Base-by-base conservation (phyloP, 495 filamentous ascomycete species). In the Rostrohypoxylon terebratum region DNA sequence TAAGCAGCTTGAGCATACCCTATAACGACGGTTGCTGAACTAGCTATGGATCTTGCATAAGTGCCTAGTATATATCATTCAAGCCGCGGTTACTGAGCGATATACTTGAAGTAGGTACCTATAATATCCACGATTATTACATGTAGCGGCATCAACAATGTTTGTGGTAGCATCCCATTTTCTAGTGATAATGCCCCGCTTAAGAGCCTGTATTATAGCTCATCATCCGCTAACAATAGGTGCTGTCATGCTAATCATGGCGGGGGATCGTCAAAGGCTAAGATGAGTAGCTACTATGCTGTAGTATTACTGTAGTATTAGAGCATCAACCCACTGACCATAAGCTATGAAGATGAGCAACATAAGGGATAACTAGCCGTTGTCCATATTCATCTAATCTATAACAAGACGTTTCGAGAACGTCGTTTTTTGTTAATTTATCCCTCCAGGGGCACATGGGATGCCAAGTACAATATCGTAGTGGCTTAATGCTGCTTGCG, bases 251-350 rank as follows among this genome's bases (percentile, higher is more conserved):
- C 53, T 62, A 18, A 58, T 54, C 21, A 40, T 69, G 36, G 66
- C 58, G 66, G 66, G 65, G 66, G 55, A 73, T 69, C 71, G 50
- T 51, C 66, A 23, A 25, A 0, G 21, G 31, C 42, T 47, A 59
- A 7, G 18, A 60, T 31, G 42, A 25, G 14, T 59, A 42, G 2
- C 14, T 59, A 50, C 8, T 1, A n/a, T n/a, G n/a, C n/a, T n/a
- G n/a, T n/a, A n/a, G n/a, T n/a, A n/a, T n/a, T n/a, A n/a, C n/a
- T n/a, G n/a, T n/a, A n/a, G n/a, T n/a, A n/a, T n/a, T 13, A 51
- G n/a, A 48, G 62, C 28, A 59, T 10, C 18, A 21, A 60, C 9
- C 34, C 16, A 38, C 13, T 28, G 10, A 42, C 21, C 44, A 16
- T 48, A 10, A 50, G 23, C 47, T 10, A 13, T 10, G 16, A 23